phyloP scores from a whole-genome alignment of 1,284 basidiomycete genomes.

The Tilletia setariae region DNA sequence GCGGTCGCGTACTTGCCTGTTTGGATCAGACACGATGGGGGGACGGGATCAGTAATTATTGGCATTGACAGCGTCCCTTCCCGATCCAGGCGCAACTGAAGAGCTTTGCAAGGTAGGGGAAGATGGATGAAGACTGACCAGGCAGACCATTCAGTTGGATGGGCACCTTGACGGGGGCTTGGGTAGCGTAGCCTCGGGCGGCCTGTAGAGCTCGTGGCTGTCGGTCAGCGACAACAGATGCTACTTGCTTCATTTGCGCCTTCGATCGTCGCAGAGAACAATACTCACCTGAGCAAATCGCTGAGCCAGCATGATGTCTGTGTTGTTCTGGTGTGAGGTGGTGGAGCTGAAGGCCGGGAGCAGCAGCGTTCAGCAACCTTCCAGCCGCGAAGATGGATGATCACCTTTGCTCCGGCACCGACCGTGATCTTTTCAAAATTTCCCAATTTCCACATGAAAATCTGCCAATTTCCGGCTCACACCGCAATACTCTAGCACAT shows the following conservation, averaged over 20 bases:
- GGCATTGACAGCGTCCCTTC: neutral
- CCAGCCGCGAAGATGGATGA: too few species aligned
- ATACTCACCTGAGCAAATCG: conserved; percentile 10
- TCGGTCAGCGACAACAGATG: neutral
- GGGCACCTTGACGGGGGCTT: conserved; percentile 45
- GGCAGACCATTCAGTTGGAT: conserved; percentile 46
- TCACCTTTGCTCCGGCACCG: too few species aligned
- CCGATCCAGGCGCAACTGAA: neutral
- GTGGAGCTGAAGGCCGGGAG: too few species aligned
- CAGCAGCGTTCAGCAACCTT: too few species aligned
- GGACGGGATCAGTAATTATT: conserved; percentile 48
- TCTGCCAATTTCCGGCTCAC: too few species aligned
- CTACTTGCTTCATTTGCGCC: neutral
- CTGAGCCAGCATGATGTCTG: conserved; percentile 6
- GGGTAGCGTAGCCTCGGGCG: conserved; percentile 51
- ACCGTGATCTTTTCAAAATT: too few species aligned
- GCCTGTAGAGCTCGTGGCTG: neutral
- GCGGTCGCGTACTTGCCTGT: conserved; percentile 90
- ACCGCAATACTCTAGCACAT: too few species aligned
- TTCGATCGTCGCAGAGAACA: neutral
- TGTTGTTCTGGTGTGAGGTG: too few species aligned
- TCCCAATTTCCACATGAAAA: too few species aligned
- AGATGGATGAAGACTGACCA: conserved; percentile 29
- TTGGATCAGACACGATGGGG: conserved; percentile 31
- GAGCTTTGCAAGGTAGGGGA: neutral